Percentiles rank a stretch among this genome's conserved stretches.
These are phyloP conservation scores for Friedmanniomyces simplex DNA, from an alignment of 495 filamentous ascomycete species.

Conservation along the genomic window DNA sequence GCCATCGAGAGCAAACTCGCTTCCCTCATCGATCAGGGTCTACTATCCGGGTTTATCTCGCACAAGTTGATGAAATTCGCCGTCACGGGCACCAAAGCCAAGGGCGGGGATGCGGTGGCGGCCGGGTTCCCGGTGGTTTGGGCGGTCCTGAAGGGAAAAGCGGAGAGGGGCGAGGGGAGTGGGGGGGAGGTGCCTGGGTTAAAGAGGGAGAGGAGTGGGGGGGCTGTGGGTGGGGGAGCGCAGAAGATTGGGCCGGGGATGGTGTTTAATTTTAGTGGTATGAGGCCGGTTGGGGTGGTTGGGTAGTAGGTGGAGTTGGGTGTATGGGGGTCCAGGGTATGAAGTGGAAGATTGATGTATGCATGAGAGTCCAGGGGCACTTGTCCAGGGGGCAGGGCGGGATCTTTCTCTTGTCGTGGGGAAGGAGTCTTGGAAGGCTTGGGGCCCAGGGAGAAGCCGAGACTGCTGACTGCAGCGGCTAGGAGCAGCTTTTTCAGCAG, in stretches of 20 bases:
- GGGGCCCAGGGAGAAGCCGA: too few species aligned
- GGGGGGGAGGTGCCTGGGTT: slow-evolving; percentile 30
- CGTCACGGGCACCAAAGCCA: slow-evolving; percentile 62
- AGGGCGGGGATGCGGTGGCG: slow-evolving; percentile 36
- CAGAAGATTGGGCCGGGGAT: slow-evolving; percentile 29
- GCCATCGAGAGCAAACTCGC: slow-evolving; percentile 71
- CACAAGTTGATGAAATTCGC: slow-evolving; percentile 67
- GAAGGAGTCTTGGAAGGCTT: too few species aligned
- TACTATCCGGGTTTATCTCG: slow-evolving; percentile 81
- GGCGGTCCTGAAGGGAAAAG: slow-evolving; percentile 41
- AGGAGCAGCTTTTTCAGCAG: too few species aligned
- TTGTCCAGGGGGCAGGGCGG: too few species aligned
- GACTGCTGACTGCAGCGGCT: too few species aligned
- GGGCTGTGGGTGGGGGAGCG: too few species aligned
- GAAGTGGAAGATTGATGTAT: neutral
- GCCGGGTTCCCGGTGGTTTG: slow-evolving; percentile 55
- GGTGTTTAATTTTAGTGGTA: slow-evolving; percentile 45
- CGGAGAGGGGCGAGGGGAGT: slow-evolving; percentile 24
- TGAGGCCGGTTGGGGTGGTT: slow-evolving; percentile 39
- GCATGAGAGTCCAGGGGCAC: too few species aligned
- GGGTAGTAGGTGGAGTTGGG: slow-evolving; percentile 6
- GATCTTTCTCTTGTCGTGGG: too few species aligned
- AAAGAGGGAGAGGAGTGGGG: slow-evolving; percentile 15
- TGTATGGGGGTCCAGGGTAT: too few species aligned
- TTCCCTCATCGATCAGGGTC: slow-evolving; percentile 65